Evolutionary conservation across 2,329 filamentous ascomycete species (phyloP), one percentile per base, ranked within the genome.

Genomic region (Fusarium sp.): DNA sequence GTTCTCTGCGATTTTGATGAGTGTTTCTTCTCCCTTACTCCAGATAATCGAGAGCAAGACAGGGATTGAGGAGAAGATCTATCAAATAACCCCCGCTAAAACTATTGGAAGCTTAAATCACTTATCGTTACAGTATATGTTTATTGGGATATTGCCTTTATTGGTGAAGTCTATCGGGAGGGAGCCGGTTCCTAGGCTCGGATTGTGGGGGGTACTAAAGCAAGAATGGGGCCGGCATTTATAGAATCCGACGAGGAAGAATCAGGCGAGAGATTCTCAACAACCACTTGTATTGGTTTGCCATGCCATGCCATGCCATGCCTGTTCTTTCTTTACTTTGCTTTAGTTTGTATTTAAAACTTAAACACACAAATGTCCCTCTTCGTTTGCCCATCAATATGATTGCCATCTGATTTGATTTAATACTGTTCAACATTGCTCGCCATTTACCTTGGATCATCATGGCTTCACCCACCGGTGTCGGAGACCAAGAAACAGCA

Each of bases 401-500:
- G 42, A 67, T 29, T 43, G 33, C 44, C 44, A 29, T 13, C 23
- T n/a, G n/a, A n/a, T n/a, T 21, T 16, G 9, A 24, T 15, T 41
- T 13, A 10, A 16, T 20, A 46, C 16, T 15, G 46, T 42, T 18
- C 39, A 49, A 18, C 37, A 37, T n/a, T n/a, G n/a, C n/a, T n/a
- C n/a, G n/a, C n/a, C n/a, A n/a, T n/a, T n/a, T n/a, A n/a, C 21
- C n/a, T 39, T 37, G 50, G 28, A 23, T 23, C 16, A 62, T 39
- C 37, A 70, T 70, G 67, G 31, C 66, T 35, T 47, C 44, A 29
- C 21, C 55, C 46, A 23, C 57, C 49, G 49, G 50, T 65, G 33
- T 63, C 57, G 68, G 55, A 39, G 54, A 69, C 5, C 41, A 67
- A 60, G 68, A 71, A 57, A 54, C 47, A 24, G 37, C 59, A 35